Conservation (phyloP, 140 eudicot species). For the Oenanthe javanica region DNA sequence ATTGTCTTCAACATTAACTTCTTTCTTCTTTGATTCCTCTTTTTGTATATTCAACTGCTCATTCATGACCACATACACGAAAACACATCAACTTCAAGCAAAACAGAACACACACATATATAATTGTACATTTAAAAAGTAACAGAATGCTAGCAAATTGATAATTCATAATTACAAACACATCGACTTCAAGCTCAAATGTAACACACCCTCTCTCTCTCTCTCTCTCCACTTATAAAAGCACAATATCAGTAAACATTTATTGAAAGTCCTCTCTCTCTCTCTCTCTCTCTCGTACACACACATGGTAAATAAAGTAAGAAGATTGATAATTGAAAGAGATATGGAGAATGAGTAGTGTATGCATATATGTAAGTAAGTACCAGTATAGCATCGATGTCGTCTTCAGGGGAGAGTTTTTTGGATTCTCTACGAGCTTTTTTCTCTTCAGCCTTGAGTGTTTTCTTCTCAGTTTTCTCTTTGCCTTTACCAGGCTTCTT, state of each 20-base stretch:
- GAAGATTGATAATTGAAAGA: background rate
- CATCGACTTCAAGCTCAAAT: background rate
- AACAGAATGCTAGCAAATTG: background rate
- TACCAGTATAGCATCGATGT: constrained; percentile 95
- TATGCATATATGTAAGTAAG: background rate
- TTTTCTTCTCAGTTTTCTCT: constrained; percentile 89
- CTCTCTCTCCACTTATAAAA: background rate
- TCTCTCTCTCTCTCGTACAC: background rate
- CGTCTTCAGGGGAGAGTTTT: constrained; percentile 90
- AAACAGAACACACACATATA: background rate
- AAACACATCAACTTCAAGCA: background rate
- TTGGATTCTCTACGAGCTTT: constrained; percentile 81
- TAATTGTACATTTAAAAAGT: background rate
- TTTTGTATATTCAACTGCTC: constrained; percentile 75
- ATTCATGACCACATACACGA: constrained; percentile 9
- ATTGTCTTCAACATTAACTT: constrained; percentile 73
- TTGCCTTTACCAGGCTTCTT: constrained; percentile 97
- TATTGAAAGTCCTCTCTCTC: too few relatives aligned
- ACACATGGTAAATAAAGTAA: background rate
- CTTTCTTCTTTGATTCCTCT: constrained; percentile 97
- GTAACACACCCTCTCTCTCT: background rate
- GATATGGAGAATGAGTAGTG: background rate
- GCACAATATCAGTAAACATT: too few relatives aligned
- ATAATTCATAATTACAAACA: background rate
- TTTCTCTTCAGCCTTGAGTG: constrained; percentile 89